Percentiles rank a stretch among this genome's conserved stretches.
phyloP scores from a whole-genome alignment of 169 alveolate genomes.

The Fabrea salina region DNA sequence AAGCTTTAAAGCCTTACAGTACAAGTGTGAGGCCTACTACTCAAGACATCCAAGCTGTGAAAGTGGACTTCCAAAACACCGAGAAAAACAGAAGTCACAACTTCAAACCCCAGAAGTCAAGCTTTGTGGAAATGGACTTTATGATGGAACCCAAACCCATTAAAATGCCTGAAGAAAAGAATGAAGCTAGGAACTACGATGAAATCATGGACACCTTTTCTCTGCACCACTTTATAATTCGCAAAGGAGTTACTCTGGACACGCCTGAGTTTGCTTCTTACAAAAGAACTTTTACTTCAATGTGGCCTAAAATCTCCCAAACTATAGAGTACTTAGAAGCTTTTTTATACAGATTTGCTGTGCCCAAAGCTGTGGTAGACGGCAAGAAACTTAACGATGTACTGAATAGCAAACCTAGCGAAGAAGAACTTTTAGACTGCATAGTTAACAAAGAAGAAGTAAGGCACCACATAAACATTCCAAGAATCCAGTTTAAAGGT shows the following conservation, averaged over 20 bases:
- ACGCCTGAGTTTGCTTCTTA: constrained; percentile 53
- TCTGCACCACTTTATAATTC: constrained; percentile 37
- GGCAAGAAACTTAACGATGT: constrained; percentile 49
- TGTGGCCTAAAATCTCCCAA: constrained; percentile 64
- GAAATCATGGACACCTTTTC: constrained; percentile 45
- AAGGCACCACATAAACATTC: constrained; percentile 40
- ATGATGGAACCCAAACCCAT: not conserved
- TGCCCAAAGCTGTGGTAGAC: constrained; percentile 66
- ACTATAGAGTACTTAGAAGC: constrained; percentile 63
- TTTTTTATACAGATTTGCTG: constrained; percentile 40
- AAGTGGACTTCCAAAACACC: not conserved
- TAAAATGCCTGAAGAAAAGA: not conserved
- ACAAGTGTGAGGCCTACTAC: not conserved
- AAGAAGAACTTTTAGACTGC: constrained; percentile 60
- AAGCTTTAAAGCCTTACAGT: not conserved
- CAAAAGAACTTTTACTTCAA: constrained; percentile 36
- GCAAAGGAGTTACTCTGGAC: constrained; percentile 54
- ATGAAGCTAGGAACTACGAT: constrained; percentile 8
- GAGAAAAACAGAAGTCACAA: not conserved
- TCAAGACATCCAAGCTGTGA: not conserved
- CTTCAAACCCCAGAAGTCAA: not conserved
- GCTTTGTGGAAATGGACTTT: not conserved
- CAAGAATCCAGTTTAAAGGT: constrained; percentile 44
- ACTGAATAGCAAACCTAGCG: constrained; percentile 37
- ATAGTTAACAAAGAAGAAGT: constrained; percentile 59